phyloP scores from a whole-genome alignment of 2,329 filamentous ascomycete species.

The Neonectria sp. region DNA sequence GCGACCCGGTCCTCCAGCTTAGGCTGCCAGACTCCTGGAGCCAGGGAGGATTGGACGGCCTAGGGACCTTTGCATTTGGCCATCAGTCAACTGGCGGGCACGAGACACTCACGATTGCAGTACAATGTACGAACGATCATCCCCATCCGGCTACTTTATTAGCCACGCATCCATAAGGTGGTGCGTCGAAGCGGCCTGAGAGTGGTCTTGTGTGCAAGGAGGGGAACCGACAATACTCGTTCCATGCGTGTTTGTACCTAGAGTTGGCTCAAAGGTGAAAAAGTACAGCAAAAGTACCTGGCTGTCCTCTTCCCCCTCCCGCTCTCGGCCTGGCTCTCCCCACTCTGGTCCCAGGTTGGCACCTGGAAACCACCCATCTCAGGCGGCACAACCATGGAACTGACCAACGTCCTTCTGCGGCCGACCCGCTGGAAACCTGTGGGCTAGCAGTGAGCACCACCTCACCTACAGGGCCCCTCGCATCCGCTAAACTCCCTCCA shows the following conservation, averaged over 20 bases:
- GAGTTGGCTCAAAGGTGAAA: background rate
- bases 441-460: no score
- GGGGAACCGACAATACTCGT: background rate
- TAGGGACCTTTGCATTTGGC: constrained; percentile 27
- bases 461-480: constrained; percentile 13
- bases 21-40: constrained; percentile 20
- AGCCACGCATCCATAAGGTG: constrained; percentile 3
- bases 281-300: constrained; percentile 24
- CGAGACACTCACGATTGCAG: constrained; percentile 22
- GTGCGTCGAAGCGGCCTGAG: constrained; percentile 5
- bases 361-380: constrained; percentile 14
- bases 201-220: background rate
- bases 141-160: constrained; percentile 13
- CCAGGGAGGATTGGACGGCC: constrained; percentile 12
- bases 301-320: constrained; percentile 22
- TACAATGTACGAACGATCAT: constrained; percentile 18
- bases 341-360: constrained; percentile 13
- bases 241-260: background rate
- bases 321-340: constrained; percentile 23
- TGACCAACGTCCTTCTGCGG: constrained; percentile 6
- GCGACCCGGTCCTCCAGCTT: constrained; percentile 23
- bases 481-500: constrained; percentile 21
- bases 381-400: background rate
- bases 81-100: constrained; percentile 21
- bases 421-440: constrained; percentile 3